Percentiles rank a stretch among this genome's conserved stretches.
These are phyloP conservation scores for Rhamnella rubrinervis DNA, from an alignment of 331 rosid genomes.

Conservation along the genomic window DNA sequence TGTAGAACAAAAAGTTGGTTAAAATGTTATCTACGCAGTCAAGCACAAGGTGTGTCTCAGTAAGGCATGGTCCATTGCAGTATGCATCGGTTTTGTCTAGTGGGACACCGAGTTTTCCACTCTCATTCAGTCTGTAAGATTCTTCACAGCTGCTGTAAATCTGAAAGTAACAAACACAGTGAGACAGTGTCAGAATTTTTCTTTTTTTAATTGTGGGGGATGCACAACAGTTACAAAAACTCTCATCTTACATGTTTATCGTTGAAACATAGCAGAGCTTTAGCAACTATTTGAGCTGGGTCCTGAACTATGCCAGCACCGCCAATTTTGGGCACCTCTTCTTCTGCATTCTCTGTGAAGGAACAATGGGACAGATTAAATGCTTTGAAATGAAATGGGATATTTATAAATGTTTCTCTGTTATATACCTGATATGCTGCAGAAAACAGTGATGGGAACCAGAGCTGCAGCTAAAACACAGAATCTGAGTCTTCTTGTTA, in stretches of 20 bases:
- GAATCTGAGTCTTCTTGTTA: constrained; percentile 18
- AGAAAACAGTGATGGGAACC: constrained; percentile 33
- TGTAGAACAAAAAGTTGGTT: constrained; percentile 57
- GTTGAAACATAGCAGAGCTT: constrained; percentile 77
- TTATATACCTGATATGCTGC: constrained; percentile 38
- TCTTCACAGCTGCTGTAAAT: constrained; percentile 72
- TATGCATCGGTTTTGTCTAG: constrained; percentile 44
- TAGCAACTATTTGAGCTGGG: constrained; percentile 56
- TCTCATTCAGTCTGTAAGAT: constrained; percentile 49
- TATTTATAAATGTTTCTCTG: background rate
- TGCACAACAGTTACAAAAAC: background rate
- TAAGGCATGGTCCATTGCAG: constrained; percentile 67
- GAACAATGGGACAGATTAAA: background rate
- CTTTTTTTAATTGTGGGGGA: too few relatives aligned
- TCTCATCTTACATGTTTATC: constrained; percentile 59
- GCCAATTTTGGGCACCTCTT: constrained; percentile 4
- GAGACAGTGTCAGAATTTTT: background rate
- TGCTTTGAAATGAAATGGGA: background rate
- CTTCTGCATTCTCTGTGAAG: constrained; percentile 38
- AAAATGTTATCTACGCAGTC: constrained; percentile 57
- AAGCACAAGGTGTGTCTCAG: constrained; percentile 65
- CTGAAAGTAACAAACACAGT: constrained; percentile 25
- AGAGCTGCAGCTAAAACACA: constrained; percentile 40
- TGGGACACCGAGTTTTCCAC: constrained; percentile 61
- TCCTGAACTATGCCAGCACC: constrained; percentile 15